Percentiles rank a stretch among this genome's conserved stretches.
These are phyloP conservation scores for Russula vinacea DNA, from an alignment of 768 basidiomycete genomes.

Conservation along the genomic window DNA sequence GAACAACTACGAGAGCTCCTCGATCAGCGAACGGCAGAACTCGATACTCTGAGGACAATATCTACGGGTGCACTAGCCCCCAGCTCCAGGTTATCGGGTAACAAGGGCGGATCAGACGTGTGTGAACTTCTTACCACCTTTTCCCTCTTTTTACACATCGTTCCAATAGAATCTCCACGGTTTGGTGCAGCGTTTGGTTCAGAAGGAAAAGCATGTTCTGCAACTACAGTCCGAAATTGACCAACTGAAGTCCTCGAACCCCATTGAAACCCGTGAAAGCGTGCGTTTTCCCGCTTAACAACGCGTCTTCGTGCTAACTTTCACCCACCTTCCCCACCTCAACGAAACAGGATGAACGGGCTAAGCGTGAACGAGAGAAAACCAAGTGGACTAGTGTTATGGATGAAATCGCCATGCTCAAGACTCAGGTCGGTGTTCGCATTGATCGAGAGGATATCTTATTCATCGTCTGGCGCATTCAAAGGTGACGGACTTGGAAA, in stretches of 20 bases:
- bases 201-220: slow-evolving; percentile 82
- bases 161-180: slow-evolving; percentile 59
- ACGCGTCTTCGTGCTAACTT: not conserved
- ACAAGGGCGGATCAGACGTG: slow-evolving; percentile 58
- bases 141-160: slow-evolving; percentile 10
- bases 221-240: slow-evolving; percentile 72
- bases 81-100: slow-evolving; percentile 40
- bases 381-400: slow-evolving; percentile 66
- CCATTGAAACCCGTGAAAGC: slow-evolving; percentile 53
- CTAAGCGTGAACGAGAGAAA: slow-evolving; percentile 71
- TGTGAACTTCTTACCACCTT: slow-evolving; percentile 20
- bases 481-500: slow-evolving; percentile 57
- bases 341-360: slow-evolving; percentile 60
- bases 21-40: slow-evolving; percentile 61
- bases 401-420: slow-evolving; percentile 71
- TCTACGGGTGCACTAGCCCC: slow-evolving; percentile 37
- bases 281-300: slow-evolving; percentile 41
- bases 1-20: slow-evolving; percentile 52
- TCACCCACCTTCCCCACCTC: not conserved
- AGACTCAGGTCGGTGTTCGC: slow-evolving; percentile 54
- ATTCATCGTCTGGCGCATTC: slow-evolving; percentile 4
- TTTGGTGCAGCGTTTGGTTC: slow-evolving; percentile 72
- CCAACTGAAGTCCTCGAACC: slow-evolving; percentile 55
- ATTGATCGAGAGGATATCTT: not conserved
- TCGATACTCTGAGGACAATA: slow-evolving; percentile 60